Evolutionary conservation across 441 rosid species (phyloP), one percentile per base, ranked within the genome.

Genomic region (Erodium chrysanthum): DNA sequence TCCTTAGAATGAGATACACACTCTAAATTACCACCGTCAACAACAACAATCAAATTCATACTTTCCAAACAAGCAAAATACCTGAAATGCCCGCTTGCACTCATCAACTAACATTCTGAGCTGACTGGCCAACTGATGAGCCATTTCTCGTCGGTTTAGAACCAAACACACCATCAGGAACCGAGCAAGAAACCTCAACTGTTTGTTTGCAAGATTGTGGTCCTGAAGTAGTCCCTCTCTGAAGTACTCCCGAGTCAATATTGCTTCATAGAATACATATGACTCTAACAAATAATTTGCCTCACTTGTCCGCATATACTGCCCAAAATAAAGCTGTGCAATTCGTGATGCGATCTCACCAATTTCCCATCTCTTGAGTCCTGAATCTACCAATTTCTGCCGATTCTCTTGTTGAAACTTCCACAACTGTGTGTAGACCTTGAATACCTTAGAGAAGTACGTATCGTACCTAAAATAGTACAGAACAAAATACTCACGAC

Each of bases 291-390:
- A 80, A 75, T 84, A 90, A 75, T 85, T 84, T 0, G 85, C 86
- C 70, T 93, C 97, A 56, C 98, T 88, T 0, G 98, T 87, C 71
- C 90, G 75, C 98, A 90, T 87, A 68, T 93, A 93, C 66, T 93
- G 98, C 62, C 96, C 97, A 70, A 87, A 93, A 75, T 93, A 89
- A n/a, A 90, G 94, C 82, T 90, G 98, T 5, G 87, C 97, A 70
- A 93, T 93, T 9, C 98, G 83, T 50, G 97, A 93, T 0, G 98
- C 96, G 9, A 90, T 93, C 83, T 93, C 97, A 0, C 98, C 98
- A 65, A 93, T 93, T 85, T 93, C 98, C 91, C 96, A 89, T 76
- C 97, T 82, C 84, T 88, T 90, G 48, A 93, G 92, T 68, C 98
- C 98, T 3, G 95, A 78, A 68, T 93, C 98, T 27, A 90, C 92